phyloP scores from a whole-genome alignment of 2,329 filamentous ascomycete genomes.

The Fusarium sp. region DNA sequence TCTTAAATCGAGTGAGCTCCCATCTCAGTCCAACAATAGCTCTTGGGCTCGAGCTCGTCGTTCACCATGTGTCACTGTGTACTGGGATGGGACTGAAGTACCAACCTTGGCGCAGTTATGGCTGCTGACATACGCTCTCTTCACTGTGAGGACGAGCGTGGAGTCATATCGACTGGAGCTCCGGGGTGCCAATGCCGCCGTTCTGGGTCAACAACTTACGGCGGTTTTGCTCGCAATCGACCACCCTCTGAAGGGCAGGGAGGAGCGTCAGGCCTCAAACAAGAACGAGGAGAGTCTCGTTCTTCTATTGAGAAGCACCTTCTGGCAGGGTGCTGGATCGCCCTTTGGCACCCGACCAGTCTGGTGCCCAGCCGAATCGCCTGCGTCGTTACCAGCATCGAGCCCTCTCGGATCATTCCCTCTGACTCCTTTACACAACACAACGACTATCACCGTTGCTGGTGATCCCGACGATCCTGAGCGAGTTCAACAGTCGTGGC shows the following conservation, averaged over 20 bases:
- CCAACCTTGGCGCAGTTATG: conserved; percentile 65
- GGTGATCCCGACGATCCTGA: conserved; percentile 57
- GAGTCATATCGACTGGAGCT: conserved; percentile 64
- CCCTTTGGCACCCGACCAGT: conserved; percentile 73
- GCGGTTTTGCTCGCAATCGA: conserved; percentile 63
- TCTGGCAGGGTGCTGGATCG: conserved; percentile 78
- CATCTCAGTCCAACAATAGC: conserved; percentile 65
- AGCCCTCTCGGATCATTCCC: conserved; percentile 60
- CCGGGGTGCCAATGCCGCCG: conserved; percentile 53
- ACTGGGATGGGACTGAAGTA: conserved; percentile 57
- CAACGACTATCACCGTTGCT: conserved; percentile 54
- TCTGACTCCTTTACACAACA: conserved; percentile 62
- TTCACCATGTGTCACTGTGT: conserved; percentile 60
- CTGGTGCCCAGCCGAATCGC: conserved; percentile 66
- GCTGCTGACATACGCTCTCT: conserved; percentile 65
- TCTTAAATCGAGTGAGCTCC: conserved; percentile 63
- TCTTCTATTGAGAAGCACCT: conserved; percentile 65
- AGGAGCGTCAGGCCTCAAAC: conserved; percentile 44
- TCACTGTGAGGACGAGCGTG: conserved; percentile 61
- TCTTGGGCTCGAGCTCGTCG: conserved; percentile 68
- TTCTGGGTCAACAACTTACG: conserved; percentile 56
- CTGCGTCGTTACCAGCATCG: conserved; percentile 52
- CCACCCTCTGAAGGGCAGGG: conserved; percentile 57
- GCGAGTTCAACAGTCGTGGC: conserved; percentile 67
- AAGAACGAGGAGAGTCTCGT: conserved; percentile 51